These are phyloP conservation scores for Xylaria sp. DNA, from an alignment of 2,329 filamentous ascomycete species.

Conservation along the genomic window DNA sequence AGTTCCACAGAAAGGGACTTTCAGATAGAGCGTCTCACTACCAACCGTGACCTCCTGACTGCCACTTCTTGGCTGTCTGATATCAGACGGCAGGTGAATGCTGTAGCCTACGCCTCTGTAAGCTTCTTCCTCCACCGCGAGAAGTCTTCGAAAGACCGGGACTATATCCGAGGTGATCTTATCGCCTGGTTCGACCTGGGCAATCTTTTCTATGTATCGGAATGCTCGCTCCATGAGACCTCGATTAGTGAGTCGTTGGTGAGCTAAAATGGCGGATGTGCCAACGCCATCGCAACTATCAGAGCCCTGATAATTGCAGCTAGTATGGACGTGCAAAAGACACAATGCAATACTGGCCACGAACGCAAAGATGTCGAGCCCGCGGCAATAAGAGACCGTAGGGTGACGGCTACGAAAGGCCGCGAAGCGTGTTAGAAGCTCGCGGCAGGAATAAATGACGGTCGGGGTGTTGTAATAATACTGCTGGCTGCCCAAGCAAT, in stretches of 20 bases:
- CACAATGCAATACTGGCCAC: conserved; percentile 54
- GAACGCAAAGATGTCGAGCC: conserved; percentile 55
- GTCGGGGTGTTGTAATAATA: conserved; percentile 55
- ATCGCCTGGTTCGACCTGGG: conserved; percentile 41
- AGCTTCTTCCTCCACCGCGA: conserved; percentile 52
- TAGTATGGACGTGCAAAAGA: conserved; percentile 53
- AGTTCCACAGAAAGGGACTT: conserved; percentile 33
- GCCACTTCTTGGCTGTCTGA: background rate
- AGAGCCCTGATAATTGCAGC: conserved; percentile 39
- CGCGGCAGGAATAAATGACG: conserved; percentile 55
- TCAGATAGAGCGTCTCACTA: conserved; percentile 18
- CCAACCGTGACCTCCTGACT: background rate
- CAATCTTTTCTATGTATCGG: conserved; percentile 48
- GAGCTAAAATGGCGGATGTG: conserved; percentile 50
- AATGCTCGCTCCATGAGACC: conserved; percentile 54
- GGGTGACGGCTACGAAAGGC: conserved; percentile 49
- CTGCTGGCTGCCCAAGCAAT: conserved; percentile 33
- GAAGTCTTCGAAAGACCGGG: conserved; percentile 50
- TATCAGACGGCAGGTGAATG: conserved; percentile 14
- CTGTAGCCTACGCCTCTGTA: conserved; percentile 21
- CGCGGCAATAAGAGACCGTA: conserved; percentile 52
- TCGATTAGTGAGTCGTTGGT: conserved; percentile 56
- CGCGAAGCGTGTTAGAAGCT: conserved; percentile 54
- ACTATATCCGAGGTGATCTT: conserved; percentile 47
- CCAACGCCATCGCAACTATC: conserved; percentile 21